Conservation (phyloP, 1,284 basidiomycete species). For the Sporisorium scitamineum region DNA sequence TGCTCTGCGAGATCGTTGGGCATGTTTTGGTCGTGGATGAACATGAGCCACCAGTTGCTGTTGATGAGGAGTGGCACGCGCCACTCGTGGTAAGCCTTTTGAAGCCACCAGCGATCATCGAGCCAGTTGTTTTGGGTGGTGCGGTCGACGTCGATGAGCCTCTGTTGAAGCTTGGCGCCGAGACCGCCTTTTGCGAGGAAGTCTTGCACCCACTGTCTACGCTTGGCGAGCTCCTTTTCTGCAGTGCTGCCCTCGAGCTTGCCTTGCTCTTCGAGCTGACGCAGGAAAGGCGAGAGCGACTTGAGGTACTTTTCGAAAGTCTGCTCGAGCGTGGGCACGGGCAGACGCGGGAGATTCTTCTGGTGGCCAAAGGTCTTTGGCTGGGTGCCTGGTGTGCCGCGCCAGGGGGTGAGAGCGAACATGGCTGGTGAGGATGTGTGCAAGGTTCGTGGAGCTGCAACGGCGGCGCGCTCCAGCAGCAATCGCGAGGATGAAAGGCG, state of each 20-base stretch:
- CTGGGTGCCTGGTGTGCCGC: conserved; percentile 49
- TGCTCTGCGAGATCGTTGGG: conserved; percentile 65
- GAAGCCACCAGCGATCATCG: conserved; percentile 92
- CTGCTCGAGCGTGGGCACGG: conserved; percentile 82
- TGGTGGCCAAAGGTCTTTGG: conserved; percentile 71
- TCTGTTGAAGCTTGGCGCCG: conserved; percentile 80
- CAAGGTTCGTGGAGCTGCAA: conserved; percentile 28
- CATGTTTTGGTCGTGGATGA: conserved; percentile 73
- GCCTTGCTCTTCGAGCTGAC: conserved; percentile 71
- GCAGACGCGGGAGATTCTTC: conserved; percentile 76
- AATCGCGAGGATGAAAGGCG: conserved; percentile 23
- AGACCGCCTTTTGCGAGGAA: conserved; percentile 77
- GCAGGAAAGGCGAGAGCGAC: conserved; percentile 84
- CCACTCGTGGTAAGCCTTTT: conserved; percentile 90
- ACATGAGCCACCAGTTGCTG: conserved; percentile 98
- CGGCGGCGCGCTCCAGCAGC: conserved; percentile 14
- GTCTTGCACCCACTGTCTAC: conserved; percentile 78
- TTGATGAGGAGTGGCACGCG: conserved; percentile 87
- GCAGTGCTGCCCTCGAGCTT: conserved; percentile 74
- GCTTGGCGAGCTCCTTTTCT: conserved; percentile 75
- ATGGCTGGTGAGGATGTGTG: conserved; percentile 53
- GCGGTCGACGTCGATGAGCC: conserved; percentile 85
- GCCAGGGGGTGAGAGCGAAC: conserved; percentile 69
- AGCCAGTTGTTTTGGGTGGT: conserved; percentile 92
- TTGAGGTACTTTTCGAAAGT: conserved; percentile 84